These are phyloP conservation scores for Talaromyces ruber DNA, from an alignment of 495 filamentous ascomycete genomes.

Conservation along the genomic window DNA sequence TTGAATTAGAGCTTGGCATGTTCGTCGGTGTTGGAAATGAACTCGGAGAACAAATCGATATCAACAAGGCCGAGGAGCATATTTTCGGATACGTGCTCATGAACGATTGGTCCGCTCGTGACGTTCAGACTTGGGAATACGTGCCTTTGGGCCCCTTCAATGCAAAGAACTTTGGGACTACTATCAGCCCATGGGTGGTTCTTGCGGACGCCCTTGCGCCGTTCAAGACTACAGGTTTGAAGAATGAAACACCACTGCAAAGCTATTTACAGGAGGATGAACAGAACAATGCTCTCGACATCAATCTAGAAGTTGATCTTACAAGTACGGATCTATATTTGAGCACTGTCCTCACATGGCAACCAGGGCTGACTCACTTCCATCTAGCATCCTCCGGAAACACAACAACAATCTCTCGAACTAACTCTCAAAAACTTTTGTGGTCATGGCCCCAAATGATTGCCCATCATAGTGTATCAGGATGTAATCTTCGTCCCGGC, in stretches of 20 bases:
- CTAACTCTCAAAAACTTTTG: constrained; percentile 63
- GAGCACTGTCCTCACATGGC: not conserved
- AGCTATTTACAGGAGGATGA: constrained; percentile 61
- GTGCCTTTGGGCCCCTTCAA: constrained; percentile 81
- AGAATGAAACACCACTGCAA: constrained; percentile 52
- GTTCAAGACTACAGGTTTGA: constrained; percentile 44
- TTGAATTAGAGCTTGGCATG: constrained; percentile 81
- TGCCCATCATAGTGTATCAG: constrained; percentile 79
- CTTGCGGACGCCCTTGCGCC: constrained; percentile 74
- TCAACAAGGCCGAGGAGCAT: constrained; percentile 62
- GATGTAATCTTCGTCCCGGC: constrained; percentile 72
- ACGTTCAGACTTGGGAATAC: constrained; percentile 89
- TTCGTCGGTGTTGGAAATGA: constrained; percentile 64
- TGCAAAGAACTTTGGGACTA: constrained; percentile 88
- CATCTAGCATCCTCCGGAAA: constrained; percentile 21
- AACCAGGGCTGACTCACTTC: not conserved
- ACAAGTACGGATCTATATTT: constrained; percentile 52
- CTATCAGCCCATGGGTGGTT: constrained; percentile 84
- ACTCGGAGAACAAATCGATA: constrained; percentile 53
- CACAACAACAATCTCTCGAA: constrained; percentile 54
- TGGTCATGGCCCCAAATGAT: constrained; percentile 95
- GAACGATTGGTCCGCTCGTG: constrained; percentile 92
- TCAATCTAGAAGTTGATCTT: constrained; percentile 65
- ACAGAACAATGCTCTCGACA: constrained; percentile 59
- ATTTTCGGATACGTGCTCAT: constrained; percentile 85